Conservation (phyloP, 2,329 filamentous ascomycete genomes). For the Pseudophaeomoniella oleicola region DNA sequence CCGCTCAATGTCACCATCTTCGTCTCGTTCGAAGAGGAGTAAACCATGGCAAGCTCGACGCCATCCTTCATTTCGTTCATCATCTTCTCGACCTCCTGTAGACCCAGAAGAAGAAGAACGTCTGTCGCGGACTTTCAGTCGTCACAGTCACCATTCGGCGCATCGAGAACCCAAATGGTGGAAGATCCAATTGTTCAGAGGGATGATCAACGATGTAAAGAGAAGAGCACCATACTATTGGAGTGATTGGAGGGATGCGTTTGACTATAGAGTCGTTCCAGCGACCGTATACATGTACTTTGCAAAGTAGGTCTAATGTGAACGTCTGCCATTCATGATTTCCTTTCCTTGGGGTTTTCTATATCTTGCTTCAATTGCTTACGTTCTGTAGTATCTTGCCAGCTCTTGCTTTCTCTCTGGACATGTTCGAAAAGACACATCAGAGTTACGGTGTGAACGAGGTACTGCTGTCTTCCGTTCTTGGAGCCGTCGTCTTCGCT, state of each 20-base stretch:
- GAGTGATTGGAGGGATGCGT: constrained; percentile 76
- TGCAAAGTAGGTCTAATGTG: constrained; percentile 68
- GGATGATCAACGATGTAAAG: constrained; percentile 66
- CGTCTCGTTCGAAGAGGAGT: not conserved
- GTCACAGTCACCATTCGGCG: constrained; percentile 7
- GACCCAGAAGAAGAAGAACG: constrained; percentile 8
- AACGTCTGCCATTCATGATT: not conserved
- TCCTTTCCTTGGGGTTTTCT: not conserved
- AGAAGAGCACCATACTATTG: constrained; percentile 61
- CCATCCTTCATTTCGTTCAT: not conserved
- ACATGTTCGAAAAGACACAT: constrained; percentile 83
- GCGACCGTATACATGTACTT: constrained; percentile 92
- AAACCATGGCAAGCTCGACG: not conserved
- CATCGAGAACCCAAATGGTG: constrained; percentile 44
- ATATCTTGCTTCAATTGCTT: constrained; percentile 2
- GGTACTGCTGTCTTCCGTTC: constrained; percentile 70
- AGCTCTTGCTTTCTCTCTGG: constrained; percentile 74
- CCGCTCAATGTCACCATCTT: too few species aligned
- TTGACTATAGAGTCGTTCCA: constrained; percentile 79
- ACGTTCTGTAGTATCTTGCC: constrained; percentile 54
- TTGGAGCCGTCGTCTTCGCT: constrained; percentile 70
- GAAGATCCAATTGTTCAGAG: constrained; percentile 59
- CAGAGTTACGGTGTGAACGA: constrained; percentile 84
- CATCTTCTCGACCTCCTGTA: not conserved
- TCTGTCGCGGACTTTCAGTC: constrained; percentile 7